Base-by-base conservation (phyloP, 2,329 filamentous ascomycete species). In the Coleophoma eucalyptorum region DNA sequence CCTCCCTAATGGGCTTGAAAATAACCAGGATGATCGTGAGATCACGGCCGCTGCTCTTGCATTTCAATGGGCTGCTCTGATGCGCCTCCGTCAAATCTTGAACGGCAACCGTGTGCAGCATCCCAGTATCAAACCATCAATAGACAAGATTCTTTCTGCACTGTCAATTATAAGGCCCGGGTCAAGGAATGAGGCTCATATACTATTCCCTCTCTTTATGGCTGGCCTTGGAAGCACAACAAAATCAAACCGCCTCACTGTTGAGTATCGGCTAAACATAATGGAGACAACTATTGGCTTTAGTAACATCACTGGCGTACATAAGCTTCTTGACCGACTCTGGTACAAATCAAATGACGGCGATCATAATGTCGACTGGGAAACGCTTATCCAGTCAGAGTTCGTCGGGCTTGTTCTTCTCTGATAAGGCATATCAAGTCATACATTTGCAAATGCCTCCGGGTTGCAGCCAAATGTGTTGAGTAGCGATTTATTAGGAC, bases 171-270 rank as follows among this genome's bases (percentile, higher is more conserved):
- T 50, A 26, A 20, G 48, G 18, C 48, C 48, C 31, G 48, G 48
- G 19, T 50, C 48, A n/a, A 35, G 21, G 40, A 19, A 26, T 21
- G 48, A 50, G 41, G 38, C 48, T 6, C 48, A 50, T 12, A 38
- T 50, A 21, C 33, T 50, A 32, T 45, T 50, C 33, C 48, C 48
- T 11, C 13, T 50, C 13, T 50, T 50, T 26, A 50, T 50, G 48
- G 48, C 48, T 8, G 48, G 48, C 16, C 21, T 50, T 26, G 42
- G 33, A 26, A 44, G 40, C 26, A 45, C 20, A 18, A 50, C 40
- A 13, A 50, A 44, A 37, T 19, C 48, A 19, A 44, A 45, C 32
- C 40, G 41, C 10, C 48, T 50, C 13, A 45, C 33, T 18, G 42
- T 50, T n/a, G 41, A 50, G 42, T 50, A 50, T 21, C 41, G 48